Percentiles rank a stretch among this genome's conserved stretches.
Conservation (phyloP, 1,284 basidiomycete species). For the Heterobasidion parviporum region DNA sequence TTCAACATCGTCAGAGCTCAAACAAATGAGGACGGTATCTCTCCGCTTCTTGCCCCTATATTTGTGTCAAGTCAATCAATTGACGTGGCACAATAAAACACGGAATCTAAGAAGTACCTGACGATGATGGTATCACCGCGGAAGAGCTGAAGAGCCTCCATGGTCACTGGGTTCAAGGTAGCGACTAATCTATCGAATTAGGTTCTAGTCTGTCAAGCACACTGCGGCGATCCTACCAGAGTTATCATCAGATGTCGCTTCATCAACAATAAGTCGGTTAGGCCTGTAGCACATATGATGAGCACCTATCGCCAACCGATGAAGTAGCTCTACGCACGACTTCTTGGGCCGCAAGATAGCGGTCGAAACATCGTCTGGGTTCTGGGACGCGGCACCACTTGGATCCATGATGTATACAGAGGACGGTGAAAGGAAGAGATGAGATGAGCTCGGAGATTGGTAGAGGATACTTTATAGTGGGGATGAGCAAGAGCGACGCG, state of each 20-base stretch:
- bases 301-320: slow-evolving; percentile 2
- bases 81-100: slow-evolving; percentile 4
- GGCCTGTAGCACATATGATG: slow-evolving; percentile 44
- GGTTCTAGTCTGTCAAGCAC: neutral
- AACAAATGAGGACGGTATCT: slow-evolving; percentile 92
- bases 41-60: slow-evolving; percentile 88
- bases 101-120: slow-evolving; percentile 40
- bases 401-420: slow-evolving; percentile 52
- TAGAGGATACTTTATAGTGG: slow-evolving; percentile 17
- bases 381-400: slow-evolving; percentile 68
- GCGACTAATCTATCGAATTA: slow-evolving; percentile 51
- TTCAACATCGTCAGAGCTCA: slow-evolving; percentile 94
- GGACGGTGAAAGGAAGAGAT: neutral
- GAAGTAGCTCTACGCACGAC: slow-evolving; percentile 58
- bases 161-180: slow-evolving; percentile 91
- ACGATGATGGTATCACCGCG: slow-evolving; percentile 92
- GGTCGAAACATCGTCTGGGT: slow-evolving; percentile 81
- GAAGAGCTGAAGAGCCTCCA: slow-evolving; percentile 94
- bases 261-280: slow-evolving; percentile 92
- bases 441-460: neutral
- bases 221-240: slow-evolving; percentile 44
- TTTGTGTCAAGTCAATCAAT: neutral
- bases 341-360: slow-evolving; percentile 94
- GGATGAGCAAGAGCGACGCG: slow-evolving; percentile 31
- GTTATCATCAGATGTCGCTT: slow-evolving; percentile 87